phyloP scores from a whole-genome alignment of 2,329 filamentous ascomycete species.

The Botrytis paeoniae region DNA sequence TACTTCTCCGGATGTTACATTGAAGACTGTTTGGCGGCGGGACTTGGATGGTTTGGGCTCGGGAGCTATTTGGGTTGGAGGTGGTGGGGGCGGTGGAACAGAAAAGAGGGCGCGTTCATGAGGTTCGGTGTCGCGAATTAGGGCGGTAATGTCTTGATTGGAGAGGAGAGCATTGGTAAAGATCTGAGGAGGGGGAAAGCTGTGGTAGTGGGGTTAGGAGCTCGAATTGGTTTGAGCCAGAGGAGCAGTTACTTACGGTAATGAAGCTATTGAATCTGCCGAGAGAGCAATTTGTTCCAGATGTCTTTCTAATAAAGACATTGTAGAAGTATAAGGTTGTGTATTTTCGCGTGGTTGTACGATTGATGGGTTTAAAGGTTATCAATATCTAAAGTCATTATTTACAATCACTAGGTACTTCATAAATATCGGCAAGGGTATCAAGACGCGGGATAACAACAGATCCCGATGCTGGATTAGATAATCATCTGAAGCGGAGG shows the following conservation, averaged over 20 bases:
- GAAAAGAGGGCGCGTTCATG: slow-evolving; percentile 96
- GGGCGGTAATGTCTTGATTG: slow-evolving; percentile 84
- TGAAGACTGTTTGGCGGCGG: slow-evolving; percentile 64
- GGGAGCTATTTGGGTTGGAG: slow-evolving; percentile 46
- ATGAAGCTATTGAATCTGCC: slow-evolving; percentile 71
- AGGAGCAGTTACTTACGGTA: slow-evolving; percentile 55
- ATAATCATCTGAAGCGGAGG: not conserved
- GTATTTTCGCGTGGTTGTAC: not conserved
- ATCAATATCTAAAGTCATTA: slow-evolving; percentile 2
- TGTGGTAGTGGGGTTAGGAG: slow-evolving; percentile 40
- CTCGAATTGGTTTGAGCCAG: not conserved
- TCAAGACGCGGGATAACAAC: not conserved
- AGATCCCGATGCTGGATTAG: not conserved
- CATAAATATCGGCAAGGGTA: slow-evolving; percentile 4
- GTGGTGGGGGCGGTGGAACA: slow-evolving; percentile 60
- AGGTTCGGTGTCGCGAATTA: slow-evolving; percentile 92
- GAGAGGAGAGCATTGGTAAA: slow-evolving; percentile 92
- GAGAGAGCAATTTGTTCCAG: slow-evolving; percentile 75
- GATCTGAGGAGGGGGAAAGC: slow-evolving; percentile 86
- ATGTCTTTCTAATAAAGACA: slow-evolving; percentile 68
- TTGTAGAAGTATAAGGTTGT: slow-evolving; percentile 38
- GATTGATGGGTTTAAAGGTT: not conserved
- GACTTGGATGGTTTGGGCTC: slow-evolving; percentile 39
- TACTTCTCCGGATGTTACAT: slow-evolving; percentile 58
- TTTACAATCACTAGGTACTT: not conserved